A percentile compares a stretch with the other conserved stretches of the same genome.
These are phyloP conservation scores for Helminthosporium solani DNA, from an alignment of 2,329 filamentous ascomycete species.

Conservation along the genomic window DNA sequence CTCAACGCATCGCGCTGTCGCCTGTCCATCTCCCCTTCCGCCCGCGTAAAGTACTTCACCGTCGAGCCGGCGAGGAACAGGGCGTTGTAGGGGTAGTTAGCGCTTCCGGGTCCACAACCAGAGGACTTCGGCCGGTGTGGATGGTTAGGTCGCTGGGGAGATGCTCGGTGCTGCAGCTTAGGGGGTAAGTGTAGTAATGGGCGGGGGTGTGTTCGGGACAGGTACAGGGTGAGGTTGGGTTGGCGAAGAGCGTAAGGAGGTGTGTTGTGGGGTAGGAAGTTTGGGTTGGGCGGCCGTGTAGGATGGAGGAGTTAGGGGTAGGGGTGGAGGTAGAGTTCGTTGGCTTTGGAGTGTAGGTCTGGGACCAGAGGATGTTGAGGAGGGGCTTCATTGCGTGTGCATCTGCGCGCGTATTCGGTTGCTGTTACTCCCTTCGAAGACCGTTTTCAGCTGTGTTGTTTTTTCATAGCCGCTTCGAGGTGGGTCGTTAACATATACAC, in stretches of 20 bases:
- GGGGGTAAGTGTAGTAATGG: neutral
- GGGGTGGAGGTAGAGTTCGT: neutral
- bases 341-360: neutral
- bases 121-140: neutral
- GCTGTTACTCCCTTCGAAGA: too few species aligned
- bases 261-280: neutral
- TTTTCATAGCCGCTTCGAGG: too few species aligned
- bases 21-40: neutral
- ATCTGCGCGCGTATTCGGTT: too few species aligned
- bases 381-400: neutral
- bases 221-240: neutral
- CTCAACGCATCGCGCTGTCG: neutral
- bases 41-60: neutral
- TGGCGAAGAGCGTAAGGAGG: neutral
- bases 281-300: neutral
- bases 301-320: neutral
- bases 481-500: too few species aligned
- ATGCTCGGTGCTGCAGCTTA: neutral
- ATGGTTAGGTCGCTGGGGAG: neutral
- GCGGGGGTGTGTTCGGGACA: neutral
- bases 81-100: neutral
- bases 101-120: neutral
- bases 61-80: neutral
- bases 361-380: neutral
- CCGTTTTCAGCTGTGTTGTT: too few species aligned